Conservation (phyloP, 2,329 filamentous ascomycete genomes). For the Sordariomycetes sp. region DNA sequence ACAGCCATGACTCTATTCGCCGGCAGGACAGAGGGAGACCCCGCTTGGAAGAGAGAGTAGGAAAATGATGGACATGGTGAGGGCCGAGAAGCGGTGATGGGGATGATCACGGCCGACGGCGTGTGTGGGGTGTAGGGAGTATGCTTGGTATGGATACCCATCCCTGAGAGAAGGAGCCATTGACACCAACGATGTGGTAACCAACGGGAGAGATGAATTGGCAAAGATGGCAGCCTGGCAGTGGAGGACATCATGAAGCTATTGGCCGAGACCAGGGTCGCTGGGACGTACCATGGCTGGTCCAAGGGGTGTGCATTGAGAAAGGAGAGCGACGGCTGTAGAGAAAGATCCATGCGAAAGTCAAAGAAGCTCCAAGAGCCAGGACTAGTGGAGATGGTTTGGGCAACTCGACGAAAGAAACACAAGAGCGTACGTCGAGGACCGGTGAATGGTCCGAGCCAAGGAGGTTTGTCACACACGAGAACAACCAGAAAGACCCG, state of each 20-base stretch:
- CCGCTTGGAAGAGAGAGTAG: conserved; percentile 21
- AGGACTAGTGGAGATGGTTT: neutral
- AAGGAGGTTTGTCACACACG: neutral
- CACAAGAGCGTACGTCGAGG: neutral
- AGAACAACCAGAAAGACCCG: neutral
- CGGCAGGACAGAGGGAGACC: conserved; percentile 22
- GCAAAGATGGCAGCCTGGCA: no score
- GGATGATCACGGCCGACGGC: conserved; percentile 2
- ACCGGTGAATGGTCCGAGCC: neutral
- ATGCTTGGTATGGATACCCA: no score
- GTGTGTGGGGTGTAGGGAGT: conserved; percentile 1
- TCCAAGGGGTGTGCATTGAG: neutral
- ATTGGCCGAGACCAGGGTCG: no score
- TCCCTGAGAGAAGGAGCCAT: neutral
- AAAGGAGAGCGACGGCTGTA: neutral
- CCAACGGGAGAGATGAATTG: neutral
- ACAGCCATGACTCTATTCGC: conserved; percentile 35
- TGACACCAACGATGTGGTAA: neutral
- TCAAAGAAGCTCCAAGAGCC: neutral
- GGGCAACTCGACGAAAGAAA: neutral
- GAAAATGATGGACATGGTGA: neutral
- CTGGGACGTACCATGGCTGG: no score
- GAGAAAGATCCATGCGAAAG: neutral
- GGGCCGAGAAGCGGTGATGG: neutral
- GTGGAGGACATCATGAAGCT: no score